Conservation (phyloP, 352 stramenopile genomes). For the Phytopythium ostracodes region DNA sequence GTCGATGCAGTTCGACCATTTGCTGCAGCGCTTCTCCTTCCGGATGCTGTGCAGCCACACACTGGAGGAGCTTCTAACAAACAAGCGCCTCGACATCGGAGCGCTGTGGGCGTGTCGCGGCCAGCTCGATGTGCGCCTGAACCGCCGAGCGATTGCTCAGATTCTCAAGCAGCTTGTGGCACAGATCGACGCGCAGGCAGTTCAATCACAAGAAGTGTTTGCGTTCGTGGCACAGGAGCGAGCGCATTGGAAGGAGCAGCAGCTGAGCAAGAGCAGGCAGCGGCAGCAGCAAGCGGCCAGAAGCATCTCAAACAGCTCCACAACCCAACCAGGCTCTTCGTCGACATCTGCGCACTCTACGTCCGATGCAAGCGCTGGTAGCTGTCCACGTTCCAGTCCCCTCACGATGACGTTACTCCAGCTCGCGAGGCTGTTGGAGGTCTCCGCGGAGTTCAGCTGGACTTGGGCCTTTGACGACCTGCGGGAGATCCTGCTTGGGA, state of each 20-base stretch:
- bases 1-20: slow-evolving; percentile 59
- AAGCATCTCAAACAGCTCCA: too few species aligned
- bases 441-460: slow-evolving; percentile 39
- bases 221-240: slow-evolving; percentile 32
- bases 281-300: background rate
- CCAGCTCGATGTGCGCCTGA: slow-evolving; percentile 52
- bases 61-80: slow-evolving; percentile 54
- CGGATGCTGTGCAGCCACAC: slow-evolving; percentile 45
- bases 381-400: background rate
- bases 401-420: slow-evolving; percentile 13
- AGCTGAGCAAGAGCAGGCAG: slow-evolving; percentile 1
- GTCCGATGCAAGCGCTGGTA: too few species aligned
- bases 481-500: slow-evolving; percentile 27
- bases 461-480: slow-evolving; percentile 36
- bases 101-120: slow-evolving; percentile 46
- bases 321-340: background rate
- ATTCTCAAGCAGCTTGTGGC: slow-evolving; percentile 40
- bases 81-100: slow-evolving; percentile 48
- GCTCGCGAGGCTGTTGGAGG: slow-evolving; percentile 21
- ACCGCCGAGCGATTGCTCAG: slow-evolving; percentile 47
- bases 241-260: slow-evolving; percentile 13
- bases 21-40: slow-evolving; percentile 43
- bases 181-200: slow-evolving; percentile 32
- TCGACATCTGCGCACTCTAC: background rate
- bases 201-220: slow-evolving; percentile 25